Evolutionary conservation across 495 filamentous ascomycete species (phyloP), one percentile per base, ranked within the genome.

Genomic region (Aspergillus carlsbadensis): DNA sequence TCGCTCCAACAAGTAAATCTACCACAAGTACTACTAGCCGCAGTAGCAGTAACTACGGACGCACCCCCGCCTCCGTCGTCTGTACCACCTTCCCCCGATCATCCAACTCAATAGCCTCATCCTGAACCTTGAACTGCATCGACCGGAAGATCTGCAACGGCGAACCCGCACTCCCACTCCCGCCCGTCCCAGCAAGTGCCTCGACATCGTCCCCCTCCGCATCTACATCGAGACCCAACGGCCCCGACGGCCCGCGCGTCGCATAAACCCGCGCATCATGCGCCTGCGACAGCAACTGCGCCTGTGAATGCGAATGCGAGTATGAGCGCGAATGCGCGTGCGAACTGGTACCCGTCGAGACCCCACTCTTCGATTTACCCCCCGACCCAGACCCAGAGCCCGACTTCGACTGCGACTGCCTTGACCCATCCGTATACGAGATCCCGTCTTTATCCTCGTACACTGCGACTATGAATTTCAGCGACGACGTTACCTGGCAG

Each of bases 401-500:
- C n/a, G n/a, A n/a, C n/a, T n/a, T n/a, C n/a, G n/a, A n/a, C n/a
- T n/a, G n/a, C n/a, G n/a, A 29, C 13, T 48, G 29, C 29, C 57
- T 51, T 8, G 52, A 40, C 6, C 58, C 45, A 15, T 63, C 59
- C 0, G 60, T 70, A 21, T 70, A 70, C 7, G 68, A 62, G 1
- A 70, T 39, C 3, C 73, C 74, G 11, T 65, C 45, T 5, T 69
- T 59, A 15, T 68, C 60, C 31, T 66, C 65, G 37, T 66, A 70
- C n/a, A 74, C 72, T 2, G 70, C 67, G 34, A 78, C 65, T 52
- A 78, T 77, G 1, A 71, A 67, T 41, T 72, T 75, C 6, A 79
- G 42, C 2, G 68, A 67, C 5, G 69, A 64, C 17, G 60, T 57
- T 5, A 64, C 53, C n/a, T 68, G 60, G 14, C 64, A 54, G 34